These are phyloP conservation scores for Elongisporangium senticosum DNA, from an alignment of 352 stramenopile genomes.

Conservation along the genomic window DNA sequence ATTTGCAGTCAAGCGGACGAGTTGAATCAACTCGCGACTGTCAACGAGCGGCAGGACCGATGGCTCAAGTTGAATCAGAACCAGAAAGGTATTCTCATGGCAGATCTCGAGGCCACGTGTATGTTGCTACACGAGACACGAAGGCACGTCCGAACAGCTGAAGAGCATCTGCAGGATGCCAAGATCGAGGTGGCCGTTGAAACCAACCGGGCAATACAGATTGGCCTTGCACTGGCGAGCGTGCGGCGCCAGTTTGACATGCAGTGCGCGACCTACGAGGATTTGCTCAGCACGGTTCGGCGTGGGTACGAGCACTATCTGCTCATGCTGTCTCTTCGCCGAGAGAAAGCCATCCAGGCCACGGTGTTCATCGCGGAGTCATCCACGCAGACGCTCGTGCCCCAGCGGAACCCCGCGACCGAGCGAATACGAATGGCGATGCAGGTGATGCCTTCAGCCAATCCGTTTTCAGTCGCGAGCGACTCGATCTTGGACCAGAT, in stretches of 20 bases:
- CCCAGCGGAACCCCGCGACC: slow-evolving; percentile 57
- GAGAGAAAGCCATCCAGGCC: slow-evolving; percentile 55
- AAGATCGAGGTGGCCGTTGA: slow-evolving; percentile 43
- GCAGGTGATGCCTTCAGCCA: slow-evolving; percentile 32
- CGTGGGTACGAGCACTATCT: slow-evolving; percentile 54
- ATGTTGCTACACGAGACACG: slow-evolving; percentile 18
- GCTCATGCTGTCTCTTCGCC: slow-evolving; percentile 52
- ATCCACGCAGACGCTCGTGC: slow-evolving; percentile 52
- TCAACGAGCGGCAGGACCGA: slow-evolving; percentile 33
- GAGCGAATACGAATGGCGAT: slow-evolving; percentile 44
- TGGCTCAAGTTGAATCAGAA: slow-evolving; percentile 34
- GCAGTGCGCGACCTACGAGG: slow-evolving; percentile 42
- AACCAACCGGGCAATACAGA: slow-evolving; percentile 35
- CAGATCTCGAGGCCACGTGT: slow-evolving; percentile 38
- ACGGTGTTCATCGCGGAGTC: slow-evolving; percentile 32
- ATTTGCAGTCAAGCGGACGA: slow-evolving; percentile 53
- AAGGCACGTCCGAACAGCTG: slow-evolving; percentile 10
- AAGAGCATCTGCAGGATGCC: slow-evolving; percentile 23
- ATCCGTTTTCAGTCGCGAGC: slow-evolving; percentile 14
- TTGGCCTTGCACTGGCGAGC: slow-evolving; percentile 29
- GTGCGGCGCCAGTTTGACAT: slow-evolving; percentile 44
- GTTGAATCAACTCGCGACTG: slow-evolving; percentile 30
- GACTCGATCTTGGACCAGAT: slow-evolving; percentile 59
- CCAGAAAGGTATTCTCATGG: slow-evolving; percentile 43
- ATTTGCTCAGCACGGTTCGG: slow-evolving; percentile 48